Evolutionary conservation across 176 grass and related monocot species (phyloP), one percentile per base, ranked within the genome.

Genomic region (Triticum timopheevii): DNA sequence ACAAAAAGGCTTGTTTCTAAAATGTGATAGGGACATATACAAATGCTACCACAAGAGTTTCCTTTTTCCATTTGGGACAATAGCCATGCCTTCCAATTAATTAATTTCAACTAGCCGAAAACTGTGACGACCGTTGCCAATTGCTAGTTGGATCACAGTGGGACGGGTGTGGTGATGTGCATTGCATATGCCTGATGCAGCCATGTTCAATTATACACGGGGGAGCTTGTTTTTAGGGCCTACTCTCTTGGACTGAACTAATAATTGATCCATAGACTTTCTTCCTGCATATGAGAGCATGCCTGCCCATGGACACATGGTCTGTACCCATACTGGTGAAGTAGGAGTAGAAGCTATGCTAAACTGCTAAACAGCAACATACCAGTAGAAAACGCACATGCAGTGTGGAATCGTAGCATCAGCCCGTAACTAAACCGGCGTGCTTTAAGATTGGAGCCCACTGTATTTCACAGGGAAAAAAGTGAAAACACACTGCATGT

Each of bases 171-270:
- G 36, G 54, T 2, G 23, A 75, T 75, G 36, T 31, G 6, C 54
- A 20, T 22, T n/a, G 25, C 13, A 65, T 64, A 76, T 84, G 70
- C 19, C 72, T 35, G 17, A 23, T 75, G 13, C 24, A 76, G 7
- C 8, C 73, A 50, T 39, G 36, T 13, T 35, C 58, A 85, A 54
- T 85, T 36, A 85, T 77, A 54, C 70, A 67, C 49, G 0, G 49
- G 49, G 49, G 47, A 33, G 36, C 35, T 66, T 52, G 27, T 82
- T 65, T 19, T 30, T 63, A 40, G 79, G 65, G 59, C 11, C 59
- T 69, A 59, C 34, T 67, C 82, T 45, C 36, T 85, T 81, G 77
- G 69, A 81, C 69, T 67, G 82, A 76, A 76, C 77, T 81, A 59
- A 81, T 85, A 28, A 89, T 85, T 81, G 45, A 34, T 35, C 12